Conservation (phyloP, 306 rosid species). For the Cucurbita ficifolia region DNA sequence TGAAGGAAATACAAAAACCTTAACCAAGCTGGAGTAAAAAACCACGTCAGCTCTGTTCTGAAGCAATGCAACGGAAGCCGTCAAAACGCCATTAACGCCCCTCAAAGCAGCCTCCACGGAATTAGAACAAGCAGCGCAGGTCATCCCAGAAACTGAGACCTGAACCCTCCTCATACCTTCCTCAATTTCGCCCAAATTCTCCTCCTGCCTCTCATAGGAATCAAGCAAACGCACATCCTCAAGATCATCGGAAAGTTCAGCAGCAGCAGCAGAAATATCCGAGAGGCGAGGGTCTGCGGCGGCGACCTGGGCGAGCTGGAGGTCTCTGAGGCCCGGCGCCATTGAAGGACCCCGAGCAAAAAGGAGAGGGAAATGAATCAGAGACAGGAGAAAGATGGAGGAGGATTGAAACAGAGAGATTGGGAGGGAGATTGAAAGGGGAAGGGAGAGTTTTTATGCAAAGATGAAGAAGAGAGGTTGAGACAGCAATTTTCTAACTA, state of each 20-base stretch:
- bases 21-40: slow-evolving; percentile 51
- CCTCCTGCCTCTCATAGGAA: slow-evolving; percentile 30
- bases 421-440: neutral
- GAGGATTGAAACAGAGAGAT: neutral
- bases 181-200: slow-evolving; percentile 9
- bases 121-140: slow-evolving; percentile 92
- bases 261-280: neutral
- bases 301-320: slow-evolving; percentile 30
- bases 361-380: neutral
- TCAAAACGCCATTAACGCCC: slow-evolving; percentile 44
- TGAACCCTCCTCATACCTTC: slow-evolving; percentile 43
- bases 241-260: slow-evolving; percentile 27
- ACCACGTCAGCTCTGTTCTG: slow-evolving; percentile 89
- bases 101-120: slow-evolving; percentile 71
- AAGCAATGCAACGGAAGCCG: slow-evolving; percentile 75
- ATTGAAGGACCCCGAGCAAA: slow-evolving; percentile 13
- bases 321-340: slow-evolving; percentile 32
- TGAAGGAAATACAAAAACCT: slow-evolving; percentile 26
- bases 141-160: slow-evolving; percentile 75
- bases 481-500: slow-evolving; percentile 23
- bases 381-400: neutral
- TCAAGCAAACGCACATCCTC: slow-evolving; percentile 75
- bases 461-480: slow-evolving; percentile 16
- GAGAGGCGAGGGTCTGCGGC: neutral
- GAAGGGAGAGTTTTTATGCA: slow-evolving; percentile 9